Evolutionary conservation across 176 grass and related monocot genomes (phyloP).

Genomic region (Oryza australiensis): DNA sequence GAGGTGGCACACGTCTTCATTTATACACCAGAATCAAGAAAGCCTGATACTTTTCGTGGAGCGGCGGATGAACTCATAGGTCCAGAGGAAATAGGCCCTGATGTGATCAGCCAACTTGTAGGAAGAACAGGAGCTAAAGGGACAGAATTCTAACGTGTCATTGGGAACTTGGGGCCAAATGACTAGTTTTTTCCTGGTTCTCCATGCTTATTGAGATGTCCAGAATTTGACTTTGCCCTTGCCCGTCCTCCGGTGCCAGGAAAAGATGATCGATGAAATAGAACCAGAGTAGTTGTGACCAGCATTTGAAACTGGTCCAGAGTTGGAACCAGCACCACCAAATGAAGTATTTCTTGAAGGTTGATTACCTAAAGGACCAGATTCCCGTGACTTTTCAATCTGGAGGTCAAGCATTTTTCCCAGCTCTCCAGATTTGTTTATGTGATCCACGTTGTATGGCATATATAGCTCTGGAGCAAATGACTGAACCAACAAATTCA

Average conservation of each 20-base stretch:
- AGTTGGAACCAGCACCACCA: slow-evolving; percentile 53
- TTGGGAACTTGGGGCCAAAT: slow-evolving; percentile 60
- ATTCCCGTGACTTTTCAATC: slow-evolving; percentile 60
- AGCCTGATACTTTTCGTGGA: too few relatives aligned
- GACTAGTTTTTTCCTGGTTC: slow-evolving; percentile 61
- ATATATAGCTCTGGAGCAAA: slow-evolving; percentile 62
- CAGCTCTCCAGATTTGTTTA: slow-evolving; percentile 86
- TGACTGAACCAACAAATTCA: slow-evolving; percentile 29
- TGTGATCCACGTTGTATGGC: slow-evolving; percentile 80
- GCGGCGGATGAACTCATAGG: too few relatives aligned
- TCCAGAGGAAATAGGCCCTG: too few relatives aligned
- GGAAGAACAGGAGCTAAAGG: slow-evolving; percentile 67
- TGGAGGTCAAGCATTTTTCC: slow-evolving; percentile 78
- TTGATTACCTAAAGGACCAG: slow-evolving; percentile 65
- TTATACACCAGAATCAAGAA: too few relatives aligned
- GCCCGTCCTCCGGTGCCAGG: too few relatives aligned
- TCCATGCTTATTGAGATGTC: slow-evolving; percentile 82
- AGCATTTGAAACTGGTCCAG: slow-evolving; percentile 56
- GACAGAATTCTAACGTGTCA: slow-evolving; percentile 63
- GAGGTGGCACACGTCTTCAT: slow-evolving; percentile 42
- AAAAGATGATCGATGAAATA: too few relatives aligned
- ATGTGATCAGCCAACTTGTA: slow-evolving; percentile 81
- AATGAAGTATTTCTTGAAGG: slow-evolving; percentile 65
- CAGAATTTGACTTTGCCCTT: slow-evolving; percentile 84
- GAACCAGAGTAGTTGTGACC: slow-evolving; percentile 65